Conservation (phyloP, 805 yeast genomes). For the Yarrowia osloensis region DNA sequence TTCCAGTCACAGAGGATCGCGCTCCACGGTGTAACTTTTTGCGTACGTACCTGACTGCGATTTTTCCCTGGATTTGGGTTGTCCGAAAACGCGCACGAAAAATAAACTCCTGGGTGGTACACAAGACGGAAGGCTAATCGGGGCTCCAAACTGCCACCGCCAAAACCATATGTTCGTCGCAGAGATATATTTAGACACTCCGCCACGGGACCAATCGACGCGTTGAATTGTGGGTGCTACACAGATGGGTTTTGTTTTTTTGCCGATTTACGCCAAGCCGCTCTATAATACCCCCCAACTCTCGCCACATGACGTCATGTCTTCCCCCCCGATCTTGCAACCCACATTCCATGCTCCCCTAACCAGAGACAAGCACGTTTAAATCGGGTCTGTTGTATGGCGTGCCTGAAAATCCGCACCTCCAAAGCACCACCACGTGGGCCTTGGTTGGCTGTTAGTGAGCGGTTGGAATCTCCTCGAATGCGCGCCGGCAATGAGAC, state of each 20-base stretch:
- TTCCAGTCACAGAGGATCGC: constrained; percentile 15
- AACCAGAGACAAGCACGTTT: not conserved
- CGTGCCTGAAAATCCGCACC: constrained; percentile 13
- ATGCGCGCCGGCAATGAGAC: too few species aligned
- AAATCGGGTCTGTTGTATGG: not conserved
- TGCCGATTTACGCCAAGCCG: too few species aligned
- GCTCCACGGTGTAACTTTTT: constrained; percentile 18
- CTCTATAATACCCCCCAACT: too few species aligned
- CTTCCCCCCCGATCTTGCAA: not conserved
- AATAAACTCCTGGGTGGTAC: constrained; percentile 1
- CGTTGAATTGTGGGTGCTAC: too few species aligned
- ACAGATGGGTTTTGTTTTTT: too few species aligned
- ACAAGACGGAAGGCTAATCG: constrained; percentile 2
- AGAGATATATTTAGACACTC: not conserved
- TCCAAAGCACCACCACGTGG: not conserved
- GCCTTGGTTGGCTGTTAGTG: not conserved
- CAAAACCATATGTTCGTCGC: too few species aligned
- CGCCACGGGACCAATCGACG: too few species aligned
- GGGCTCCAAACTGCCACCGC: too few species aligned
- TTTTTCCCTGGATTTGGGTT: constrained; percentile 27
- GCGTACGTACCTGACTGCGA: constrained; percentile 17
- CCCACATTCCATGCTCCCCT: not conserved
- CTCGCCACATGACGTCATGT: constrained; percentile 6
- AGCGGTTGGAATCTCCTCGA: not conserved
- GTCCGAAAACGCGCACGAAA: constrained; percentile 26